phyloP scores from a whole-genome alignment of 768 basidiomycete species.

The Trametes sanguinea region DNA sequence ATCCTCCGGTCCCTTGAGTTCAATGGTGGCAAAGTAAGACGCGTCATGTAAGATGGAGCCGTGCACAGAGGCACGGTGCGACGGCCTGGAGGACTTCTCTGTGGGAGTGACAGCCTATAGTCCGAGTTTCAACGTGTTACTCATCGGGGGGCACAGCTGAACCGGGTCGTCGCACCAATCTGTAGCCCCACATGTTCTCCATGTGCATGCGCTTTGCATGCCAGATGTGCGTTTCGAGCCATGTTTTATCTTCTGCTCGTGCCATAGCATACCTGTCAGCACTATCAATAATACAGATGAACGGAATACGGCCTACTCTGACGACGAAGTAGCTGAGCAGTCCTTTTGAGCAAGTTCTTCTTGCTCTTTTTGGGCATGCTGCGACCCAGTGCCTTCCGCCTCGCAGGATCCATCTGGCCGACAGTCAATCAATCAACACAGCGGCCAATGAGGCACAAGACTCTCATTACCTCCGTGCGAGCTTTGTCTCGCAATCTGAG shows the following conservation, averaged over 20 bases:
- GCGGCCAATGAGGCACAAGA: no score
- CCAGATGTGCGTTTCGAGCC: constrained; percentile 98
- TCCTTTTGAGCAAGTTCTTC: constrained; percentile 54
- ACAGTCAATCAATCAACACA: background rate
- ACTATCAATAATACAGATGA: background rate
- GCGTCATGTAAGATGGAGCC: constrained; percentile 89
- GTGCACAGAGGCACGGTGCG: constrained; percentile 84
- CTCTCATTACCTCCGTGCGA: constrained; percentile 62
- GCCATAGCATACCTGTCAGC: background rate
- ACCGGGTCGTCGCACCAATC: constrained; percentile 54
- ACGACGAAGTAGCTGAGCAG: constrained; percentile 63
- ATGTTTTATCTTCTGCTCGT: constrained; percentile 72
- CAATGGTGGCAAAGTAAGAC: constrained; percentile 78
- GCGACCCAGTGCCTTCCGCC: constrained; percentile 43
- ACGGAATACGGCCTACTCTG: constrained; percentile 55
- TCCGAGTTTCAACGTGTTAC: background rate
- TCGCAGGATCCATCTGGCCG: constrained; percentile 54
- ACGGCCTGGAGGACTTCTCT: constrained; percentile 89
- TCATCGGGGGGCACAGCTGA: no score
- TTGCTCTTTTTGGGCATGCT: constrained; percentile 67
- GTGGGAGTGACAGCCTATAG: constrained; percentile 79
- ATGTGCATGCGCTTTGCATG: constrained; percentile 97
- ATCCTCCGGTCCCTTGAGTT: constrained; percentile 65
- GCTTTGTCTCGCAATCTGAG: constrained; percentile 81
- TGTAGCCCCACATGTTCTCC: constrained; percentile 90